Evolutionary conservation across 2,329 filamentous ascomycete species (phyloP), one percentile per base, ranked within the genome.

Genomic region (Ascocoryne sarcoides): DNA sequence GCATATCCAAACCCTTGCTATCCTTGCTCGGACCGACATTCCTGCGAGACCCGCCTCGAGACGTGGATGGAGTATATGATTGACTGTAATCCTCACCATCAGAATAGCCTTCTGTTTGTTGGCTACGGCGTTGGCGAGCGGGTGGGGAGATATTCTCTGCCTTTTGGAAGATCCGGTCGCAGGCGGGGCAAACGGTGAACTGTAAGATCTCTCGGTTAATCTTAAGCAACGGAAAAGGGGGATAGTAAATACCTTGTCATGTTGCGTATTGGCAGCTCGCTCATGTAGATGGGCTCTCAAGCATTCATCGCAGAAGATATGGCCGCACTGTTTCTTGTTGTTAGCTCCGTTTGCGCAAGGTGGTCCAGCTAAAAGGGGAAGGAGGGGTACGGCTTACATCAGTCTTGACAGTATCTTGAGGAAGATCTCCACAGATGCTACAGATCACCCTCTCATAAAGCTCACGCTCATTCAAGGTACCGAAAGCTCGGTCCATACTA

Each of bases 251-350:
- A 42, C 37, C 23, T 26, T 12, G 23, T 26, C 12, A 26, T 26
- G 7, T 51, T 45, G n/a, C n/a, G 54, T 46, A 14, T 59, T 58
- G 30, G 45, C 31, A 3, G n/a, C n/a, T n/a, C 54, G 36, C 0
- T 59, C n/a, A 32, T 53, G 45, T 31, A 63, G 42, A 2, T 53
- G 48, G 2, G 52, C 49, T 47, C 37, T 38, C 5, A 74, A 58
- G 47, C 76, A 80, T 0, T 59, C 53, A 1, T 54, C 41, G 55
- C 76, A 81, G 47, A 74, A 75, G 4, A 77, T 55, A 44, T 81
- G 76, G 12, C 63, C 59, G 51, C 76, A 81, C 4, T 63, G 57
- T 0, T 10, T n/a, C 8, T 14, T 8, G 26, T n/a, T n/a, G n/a
- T n/a, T n/a, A n/a, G n/a, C n/a, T n/a, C n/a, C n/a, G n/a, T n/a